These are phyloP conservation scores for Fusarium sp. DNA, from an alignment of 2,329 filamentous ascomycete genomes.

Conservation along the genomic window DNA sequence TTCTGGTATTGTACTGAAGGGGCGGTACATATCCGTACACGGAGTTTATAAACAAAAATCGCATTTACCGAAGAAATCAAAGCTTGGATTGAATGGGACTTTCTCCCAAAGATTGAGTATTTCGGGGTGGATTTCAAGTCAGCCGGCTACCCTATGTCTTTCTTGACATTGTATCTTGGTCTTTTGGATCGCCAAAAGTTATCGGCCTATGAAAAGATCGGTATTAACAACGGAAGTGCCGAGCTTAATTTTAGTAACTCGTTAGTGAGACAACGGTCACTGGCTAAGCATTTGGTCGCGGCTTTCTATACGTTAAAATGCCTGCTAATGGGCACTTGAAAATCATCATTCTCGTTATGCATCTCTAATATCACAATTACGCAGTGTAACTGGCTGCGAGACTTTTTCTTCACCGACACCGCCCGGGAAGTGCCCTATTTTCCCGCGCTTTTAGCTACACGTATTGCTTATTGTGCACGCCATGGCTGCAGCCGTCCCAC, in stretches of 20 bases:
- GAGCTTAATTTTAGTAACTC: conserved; percentile 6
- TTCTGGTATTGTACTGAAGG: too few relatives aligned
- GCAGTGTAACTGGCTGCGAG: not conserved
- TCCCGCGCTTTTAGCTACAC: not conserved
- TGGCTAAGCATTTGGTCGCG: not conserved
- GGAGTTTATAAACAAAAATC: too few relatives aligned
- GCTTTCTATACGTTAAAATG: not conserved
- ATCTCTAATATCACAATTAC: conserved; percentile 3
- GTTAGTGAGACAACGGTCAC: not conserved
- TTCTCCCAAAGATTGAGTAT: too few relatives aligned
- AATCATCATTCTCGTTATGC: not conserved
- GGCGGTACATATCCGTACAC: too few relatives aligned
- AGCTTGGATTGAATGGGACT: conserved; percentile 45
- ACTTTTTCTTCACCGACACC: conserved; percentile 10
- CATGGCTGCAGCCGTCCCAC: conserved; percentile 1
- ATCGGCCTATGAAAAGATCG: conserved; percentile 12
- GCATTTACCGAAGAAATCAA: conserved; percentile 48
- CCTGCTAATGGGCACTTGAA: conserved; percentile 11
- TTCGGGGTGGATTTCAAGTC: not conserved
- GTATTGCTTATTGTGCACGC: not conserved
- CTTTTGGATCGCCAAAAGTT: not conserved
- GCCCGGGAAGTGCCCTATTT: not conserved
- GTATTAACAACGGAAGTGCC: conserved; percentile 14
- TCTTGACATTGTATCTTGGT: not conserved
- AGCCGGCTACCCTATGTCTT: conserved; percentile 16